phyloP scores from a whole-genome alignment of 1,139 yeast genomes.

The Scheffersomyces segobiensis region DNA sequence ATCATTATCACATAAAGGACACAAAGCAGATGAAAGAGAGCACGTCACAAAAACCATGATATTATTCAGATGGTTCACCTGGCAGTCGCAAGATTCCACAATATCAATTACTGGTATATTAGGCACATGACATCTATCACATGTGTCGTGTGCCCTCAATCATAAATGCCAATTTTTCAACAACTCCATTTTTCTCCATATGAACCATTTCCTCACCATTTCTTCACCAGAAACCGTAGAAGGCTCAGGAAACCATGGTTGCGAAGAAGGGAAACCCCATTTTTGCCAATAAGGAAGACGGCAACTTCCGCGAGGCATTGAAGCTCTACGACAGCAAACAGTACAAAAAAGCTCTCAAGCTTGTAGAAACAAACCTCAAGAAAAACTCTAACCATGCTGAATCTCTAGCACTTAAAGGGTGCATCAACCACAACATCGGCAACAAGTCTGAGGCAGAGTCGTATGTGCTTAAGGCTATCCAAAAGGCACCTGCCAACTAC shows the following conservation, averaged over 20 bases:
- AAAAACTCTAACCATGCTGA: slow-evolving; percentile 78
- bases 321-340: slow-evolving; percentile 81
- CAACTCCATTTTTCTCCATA: not conserved
- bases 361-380: slow-evolving; percentile 74
- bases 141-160: not conserved
- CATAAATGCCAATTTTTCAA: not conserved
- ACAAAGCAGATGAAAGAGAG: not conserved
- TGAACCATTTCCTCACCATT: not conserved
- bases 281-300: slow-evolving; percentile 57
- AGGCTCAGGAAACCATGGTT: slow-evolving; percentile 16
- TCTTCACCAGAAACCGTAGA: not conserved
- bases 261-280: slow-evolving; percentile 32
- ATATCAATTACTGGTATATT: not conserved
- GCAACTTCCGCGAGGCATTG: slow-evolving; percentile 77
- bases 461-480: slow-evolving; percentile 60
- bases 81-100: too few species aligned
- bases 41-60: not conserved
- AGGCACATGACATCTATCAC: not conserved
- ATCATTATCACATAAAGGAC: not conserved
- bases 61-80: too few species aligned
- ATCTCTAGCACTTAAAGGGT: slow-evolving; percentile 82
- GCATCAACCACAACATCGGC: slow-evolving; percentile 54
- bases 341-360: slow-evolving; percentile 80
- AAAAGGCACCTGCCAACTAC: slow-evolving; percentile 58
- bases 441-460: slow-evolving; percentile 65